Conservation (phyloP, 352 stramenopile species). For the Pythium phragmiticola region DNA sequence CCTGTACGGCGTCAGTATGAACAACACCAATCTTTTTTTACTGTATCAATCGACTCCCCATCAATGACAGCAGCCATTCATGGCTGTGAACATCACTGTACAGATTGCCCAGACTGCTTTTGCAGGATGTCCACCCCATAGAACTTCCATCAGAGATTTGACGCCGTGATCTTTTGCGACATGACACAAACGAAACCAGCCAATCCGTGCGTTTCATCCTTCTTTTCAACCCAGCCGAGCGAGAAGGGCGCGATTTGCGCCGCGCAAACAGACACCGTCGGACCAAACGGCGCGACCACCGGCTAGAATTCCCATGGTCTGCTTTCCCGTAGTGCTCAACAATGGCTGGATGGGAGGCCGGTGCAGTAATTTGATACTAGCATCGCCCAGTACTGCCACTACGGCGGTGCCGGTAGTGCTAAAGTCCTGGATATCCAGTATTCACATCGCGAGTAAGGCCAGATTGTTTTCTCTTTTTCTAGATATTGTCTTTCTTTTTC, state of each 20-base stretch:
- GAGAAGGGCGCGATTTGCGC: neutral
- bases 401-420: no score
- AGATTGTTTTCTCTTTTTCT: neutral
- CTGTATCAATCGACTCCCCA: no score
- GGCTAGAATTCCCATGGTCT: no score
- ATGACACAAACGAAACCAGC: neutral
- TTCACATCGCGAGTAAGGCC: neutral
- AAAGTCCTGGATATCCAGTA: neutral
- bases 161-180: neutral
- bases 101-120: no score
- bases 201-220: neutral
- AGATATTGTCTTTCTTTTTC: slow-evolving; percentile 17
- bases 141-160: no score
- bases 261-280: neutral
- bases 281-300: neutral
- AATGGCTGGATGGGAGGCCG: neutral
- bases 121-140: no score
- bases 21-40: no score
- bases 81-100: no score
- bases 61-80: no score
- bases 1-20: no score
- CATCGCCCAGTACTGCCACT: no score
- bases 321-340: neutral
- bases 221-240: no score
- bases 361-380: neutral